These are phyloP conservation scores for Petasospora rhodanensis DNA, from an alignment of 1,139 yeast species.

Conservation along the genomic window DNA sequence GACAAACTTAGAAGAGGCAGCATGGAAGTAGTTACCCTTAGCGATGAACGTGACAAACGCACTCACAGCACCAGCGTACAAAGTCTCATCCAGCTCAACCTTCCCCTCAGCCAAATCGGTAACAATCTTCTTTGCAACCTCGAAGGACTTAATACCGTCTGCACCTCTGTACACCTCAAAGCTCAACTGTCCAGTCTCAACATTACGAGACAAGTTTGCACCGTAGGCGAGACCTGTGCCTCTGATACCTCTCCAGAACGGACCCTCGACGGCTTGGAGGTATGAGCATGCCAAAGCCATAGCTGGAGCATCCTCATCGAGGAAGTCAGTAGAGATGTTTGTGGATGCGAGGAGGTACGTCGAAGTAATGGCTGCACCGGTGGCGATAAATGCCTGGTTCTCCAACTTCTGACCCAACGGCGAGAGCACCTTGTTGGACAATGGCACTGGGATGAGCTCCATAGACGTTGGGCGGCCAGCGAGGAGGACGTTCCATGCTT, in stretches of 20 bases:
- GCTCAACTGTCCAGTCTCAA: constrained; percentile 65
- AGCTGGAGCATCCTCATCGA: constrained; percentile 63
- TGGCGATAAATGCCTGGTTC: constrained; percentile 55
- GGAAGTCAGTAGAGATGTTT: constrained; percentile 59
- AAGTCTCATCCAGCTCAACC: constrained; percentile 48
- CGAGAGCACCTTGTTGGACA: constrained; percentile 51
- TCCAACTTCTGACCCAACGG: constrained; percentile 51
- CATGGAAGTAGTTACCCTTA: constrained; percentile 52
- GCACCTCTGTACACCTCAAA: constrained; percentile 79
- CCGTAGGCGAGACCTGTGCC: constrained; percentile 97
- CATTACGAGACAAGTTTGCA: constrained; percentile 53
- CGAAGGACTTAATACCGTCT: constrained; percentile 70
- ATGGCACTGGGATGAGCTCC: constrained; percentile 39
- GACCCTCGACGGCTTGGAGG: constrained; percentile 89
- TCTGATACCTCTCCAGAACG: constrained; percentile 94
- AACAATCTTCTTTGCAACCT: constrained; percentile 65
- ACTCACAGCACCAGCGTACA: constrained; percentile 70
- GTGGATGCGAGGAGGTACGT: constrained; percentile 66
- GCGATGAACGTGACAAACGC: constrained; percentile 71
- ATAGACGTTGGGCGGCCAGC: constrained; percentile 1
- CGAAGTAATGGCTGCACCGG: constrained; percentile 85
- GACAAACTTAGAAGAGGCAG: constrained; percentile 62
- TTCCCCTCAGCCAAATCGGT: constrained; percentile 52
- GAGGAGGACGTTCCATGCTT: constrained; percentile 54
- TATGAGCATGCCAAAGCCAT: constrained; percentile 73